Percentiles rank a stretch among this genome's conserved stretches.
These are phyloP conservation scores for Orbilia oligospora DNA, from an alignment of 2,329 filamentous ascomycete genomes.

Conservation along the genomic window DNA sequence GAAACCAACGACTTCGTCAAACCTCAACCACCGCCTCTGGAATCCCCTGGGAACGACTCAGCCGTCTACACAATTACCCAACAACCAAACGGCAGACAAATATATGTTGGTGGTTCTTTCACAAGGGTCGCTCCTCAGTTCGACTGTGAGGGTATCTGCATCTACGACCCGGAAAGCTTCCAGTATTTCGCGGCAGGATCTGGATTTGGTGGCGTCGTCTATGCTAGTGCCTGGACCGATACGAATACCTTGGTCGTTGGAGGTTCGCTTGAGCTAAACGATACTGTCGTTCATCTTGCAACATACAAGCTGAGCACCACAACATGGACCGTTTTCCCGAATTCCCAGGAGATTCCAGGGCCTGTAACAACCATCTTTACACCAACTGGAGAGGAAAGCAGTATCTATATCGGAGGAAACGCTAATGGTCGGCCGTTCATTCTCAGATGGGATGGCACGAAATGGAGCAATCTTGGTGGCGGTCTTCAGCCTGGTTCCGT, in stretches of 20 bases:
- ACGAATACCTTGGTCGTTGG: constrained; percentile 80
- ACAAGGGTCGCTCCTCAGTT: constrained; percentile 61
- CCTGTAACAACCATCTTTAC: constrained; percentile 82
- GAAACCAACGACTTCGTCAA: constrained; percentile 77
- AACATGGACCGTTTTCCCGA: constrained; percentile 76
- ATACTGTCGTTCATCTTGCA: constrained; percentile 77
- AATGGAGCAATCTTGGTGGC: constrained; percentile 77
- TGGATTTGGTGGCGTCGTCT: constrained; percentile 78
- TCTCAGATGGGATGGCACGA: constrained; percentile 81
- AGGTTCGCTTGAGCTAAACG: constrained; percentile 80
- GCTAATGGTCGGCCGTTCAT: constrained; percentile 80
- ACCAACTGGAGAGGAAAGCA: constrained; percentile 78
- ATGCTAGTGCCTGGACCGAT: constrained; percentile 81
- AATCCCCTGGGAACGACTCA: constrained; percentile 73
- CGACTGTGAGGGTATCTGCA: constrained; percentile 85
- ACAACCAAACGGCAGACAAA: constrained; percentile 78
- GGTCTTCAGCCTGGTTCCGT: constrained; percentile 71
- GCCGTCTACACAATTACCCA: constrained; percentile 83
- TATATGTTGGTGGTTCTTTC: constrained; percentile 91
- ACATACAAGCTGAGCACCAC: constrained; percentile 79
- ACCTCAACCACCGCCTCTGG: constrained; percentile 76
- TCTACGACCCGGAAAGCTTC: constrained; percentile 75
- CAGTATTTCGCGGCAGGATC: constrained; percentile 75
- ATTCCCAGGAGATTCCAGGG: constrained; percentile 78
- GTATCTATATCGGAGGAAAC: constrained; percentile 87